A percentile compares a stretch with the other conserved stretches of the same genome.
These are phyloP conservation scores for Akanthomyces lecanii DNA, from an alignment of 2,329 filamentous ascomycete genomes.

Conservation along the genomic window DNA sequence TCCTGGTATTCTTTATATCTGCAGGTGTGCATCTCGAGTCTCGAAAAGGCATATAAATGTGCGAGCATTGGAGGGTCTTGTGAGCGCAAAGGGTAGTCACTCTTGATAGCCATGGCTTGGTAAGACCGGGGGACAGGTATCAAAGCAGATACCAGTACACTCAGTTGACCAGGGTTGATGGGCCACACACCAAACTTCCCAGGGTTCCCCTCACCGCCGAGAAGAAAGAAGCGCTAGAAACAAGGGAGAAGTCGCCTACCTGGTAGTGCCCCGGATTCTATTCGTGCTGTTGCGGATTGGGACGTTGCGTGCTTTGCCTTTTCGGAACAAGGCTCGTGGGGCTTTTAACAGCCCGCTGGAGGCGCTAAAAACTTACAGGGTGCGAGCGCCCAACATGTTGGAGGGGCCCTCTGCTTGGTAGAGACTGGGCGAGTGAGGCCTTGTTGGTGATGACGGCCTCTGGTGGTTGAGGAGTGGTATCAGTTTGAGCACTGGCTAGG, in stretches of 20 bases:
- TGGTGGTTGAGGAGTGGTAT: too few relatives aligned
- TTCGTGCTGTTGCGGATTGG: not conserved
- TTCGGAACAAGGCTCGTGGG: slow-evolving; percentile 8
- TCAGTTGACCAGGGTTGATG: not conserved
- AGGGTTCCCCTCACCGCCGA: not conserved
- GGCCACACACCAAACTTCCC: not conserved
- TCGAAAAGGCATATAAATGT: not conserved
- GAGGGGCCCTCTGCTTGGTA: not conserved
- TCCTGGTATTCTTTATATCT: not conserved
- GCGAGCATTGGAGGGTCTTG: not conserved
- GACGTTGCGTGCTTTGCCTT: not conserved
- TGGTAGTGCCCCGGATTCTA: slow-evolving; percentile 8
- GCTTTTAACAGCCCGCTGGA: not conserved
- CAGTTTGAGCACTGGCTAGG: not conserved
- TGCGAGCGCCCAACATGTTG: too few relatives aligned
- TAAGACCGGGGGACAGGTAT: not conserved
- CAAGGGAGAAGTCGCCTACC: not conserved
- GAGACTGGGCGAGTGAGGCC: not conserved
- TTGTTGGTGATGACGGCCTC: not conserved
- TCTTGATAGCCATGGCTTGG: not conserved
- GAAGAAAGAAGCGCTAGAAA: slow-evolving; percentile 1
- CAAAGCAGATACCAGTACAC: not conserved
- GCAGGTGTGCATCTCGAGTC: not conserved
- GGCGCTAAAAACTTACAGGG: not conserved
- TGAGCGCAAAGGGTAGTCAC: not conserved